Evolutionary conservation across 495 filamentous ascomycete species (phyloP).

Genomic region (Sphaerosporella brunnea): DNA sequence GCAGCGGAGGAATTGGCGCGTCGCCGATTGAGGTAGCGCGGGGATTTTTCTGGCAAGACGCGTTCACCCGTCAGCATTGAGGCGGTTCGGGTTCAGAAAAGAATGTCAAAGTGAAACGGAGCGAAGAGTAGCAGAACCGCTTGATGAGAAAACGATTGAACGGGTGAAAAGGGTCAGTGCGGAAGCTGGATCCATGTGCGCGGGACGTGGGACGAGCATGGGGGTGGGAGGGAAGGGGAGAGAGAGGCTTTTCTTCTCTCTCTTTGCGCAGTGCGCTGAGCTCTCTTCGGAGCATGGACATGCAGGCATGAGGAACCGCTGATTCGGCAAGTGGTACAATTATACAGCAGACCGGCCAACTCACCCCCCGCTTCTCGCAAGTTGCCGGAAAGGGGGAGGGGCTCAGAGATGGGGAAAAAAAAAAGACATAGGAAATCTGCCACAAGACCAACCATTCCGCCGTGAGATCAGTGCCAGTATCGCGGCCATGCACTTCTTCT

Average conservation of each 20-base stretch:
- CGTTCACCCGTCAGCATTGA: conserved; percentile 24
- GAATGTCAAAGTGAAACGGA: neutral
- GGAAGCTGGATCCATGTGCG: conserved; percentile 1
- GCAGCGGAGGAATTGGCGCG: conserved; percentile 28
- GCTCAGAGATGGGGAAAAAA: neutral
- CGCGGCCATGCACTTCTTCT: conserved; percentile 59
- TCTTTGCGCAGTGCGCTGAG: no score
- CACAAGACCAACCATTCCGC: conserved; percentile 40
- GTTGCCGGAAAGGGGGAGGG: conserved; percentile 5
- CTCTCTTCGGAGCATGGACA: no score
- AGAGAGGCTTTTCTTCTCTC: no score
- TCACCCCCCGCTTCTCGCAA: conserved; percentile 3
- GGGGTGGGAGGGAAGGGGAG: neutral
- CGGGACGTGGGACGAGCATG: conserved; percentile 4
- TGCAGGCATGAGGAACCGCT: no score
- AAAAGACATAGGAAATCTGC: neutral
- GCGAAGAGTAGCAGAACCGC: conserved; percentile 3
- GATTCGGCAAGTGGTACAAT: conserved; percentile 24
- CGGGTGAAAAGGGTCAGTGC: conserved; percentile 1
- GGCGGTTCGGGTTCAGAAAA: no score
- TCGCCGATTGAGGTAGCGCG: conserved; percentile 26
- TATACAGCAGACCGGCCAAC: conserved; percentile 2
- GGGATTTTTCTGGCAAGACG: conserved; percentile 21
- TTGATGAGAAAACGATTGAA: no score
- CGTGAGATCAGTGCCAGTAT: conserved; percentile 48